phyloP scores from a whole-genome alignment of 2,329 filamentous ascomycete species.

The Colletotrichum sp. region DNA sequence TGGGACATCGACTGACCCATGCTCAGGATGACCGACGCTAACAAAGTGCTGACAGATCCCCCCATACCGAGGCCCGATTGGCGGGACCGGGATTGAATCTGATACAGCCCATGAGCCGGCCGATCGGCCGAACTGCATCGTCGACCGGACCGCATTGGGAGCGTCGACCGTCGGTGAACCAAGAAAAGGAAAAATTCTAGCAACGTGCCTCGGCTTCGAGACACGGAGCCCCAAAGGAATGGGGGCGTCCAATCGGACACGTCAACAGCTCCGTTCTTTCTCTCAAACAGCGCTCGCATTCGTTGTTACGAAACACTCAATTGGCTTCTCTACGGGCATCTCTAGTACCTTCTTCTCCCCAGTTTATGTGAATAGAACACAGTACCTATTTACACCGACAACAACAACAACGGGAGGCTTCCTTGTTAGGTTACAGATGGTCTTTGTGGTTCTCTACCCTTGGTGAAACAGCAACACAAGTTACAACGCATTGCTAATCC shows the following conservation, averaged over 20 bases:
- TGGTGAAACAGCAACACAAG: not conserved
- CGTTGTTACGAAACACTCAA: not conserved
- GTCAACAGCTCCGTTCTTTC: not conserved
- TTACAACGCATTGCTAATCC: not conserved
- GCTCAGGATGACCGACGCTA: not conserved
- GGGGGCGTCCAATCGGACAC: not conserved
- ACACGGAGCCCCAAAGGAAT: not conserved
- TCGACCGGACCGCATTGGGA: constrained; percentile 2
- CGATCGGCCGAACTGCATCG: not conserved
- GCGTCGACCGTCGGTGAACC: constrained; percentile 1
- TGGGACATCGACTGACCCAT: not conserved
- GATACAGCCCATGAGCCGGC: not conserved
- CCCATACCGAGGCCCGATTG: not conserved
- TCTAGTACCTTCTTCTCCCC: not conserved
- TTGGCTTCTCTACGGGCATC: not conserved
- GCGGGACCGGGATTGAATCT: not conserved
- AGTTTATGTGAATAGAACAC: not conserved
- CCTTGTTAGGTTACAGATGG: not conserved
- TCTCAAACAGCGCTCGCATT: not conserved
- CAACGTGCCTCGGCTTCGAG: not conserved
- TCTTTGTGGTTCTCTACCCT: not conserved
- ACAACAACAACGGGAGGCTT: not conserved
- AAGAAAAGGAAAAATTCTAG: not conserved
- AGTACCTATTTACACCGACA: not conserved
- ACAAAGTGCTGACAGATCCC: not conserved